Evolutionary conservation across 495 filamentous ascomycete genomes (phyloP).

Genomic region (Arthonia radiata): DNA sequence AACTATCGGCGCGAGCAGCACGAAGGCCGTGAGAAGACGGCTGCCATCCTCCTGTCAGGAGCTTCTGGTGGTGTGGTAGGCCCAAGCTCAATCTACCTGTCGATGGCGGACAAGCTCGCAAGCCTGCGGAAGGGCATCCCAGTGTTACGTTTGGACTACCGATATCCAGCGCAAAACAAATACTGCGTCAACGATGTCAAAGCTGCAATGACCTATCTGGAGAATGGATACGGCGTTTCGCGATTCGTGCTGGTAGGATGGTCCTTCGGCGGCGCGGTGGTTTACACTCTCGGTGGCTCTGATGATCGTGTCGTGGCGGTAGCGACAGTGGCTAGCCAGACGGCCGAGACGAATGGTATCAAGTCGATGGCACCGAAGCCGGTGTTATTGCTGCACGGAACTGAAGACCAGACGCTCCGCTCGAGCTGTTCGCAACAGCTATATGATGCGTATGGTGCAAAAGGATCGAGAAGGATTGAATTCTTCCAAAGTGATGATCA

Average conservation of each 20-base stretch:
- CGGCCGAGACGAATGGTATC: slow-evolving; percentile 10
- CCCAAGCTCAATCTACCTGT: slow-evolving; percentile 18
- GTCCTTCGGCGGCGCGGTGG: slow-evolving; percentile 20
- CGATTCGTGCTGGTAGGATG: slow-evolving; percentile 20
- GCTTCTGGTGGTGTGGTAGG: slow-evolving; percentile 21
- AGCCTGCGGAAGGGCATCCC: slow-evolving; percentile 14
- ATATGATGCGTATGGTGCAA: slow-evolving; percentile 14
- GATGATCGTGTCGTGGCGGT: slow-evolving; percentile 16
- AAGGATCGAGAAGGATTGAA: slow-evolving; percentile 13
- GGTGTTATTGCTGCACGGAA: slow-evolving; percentile 17
- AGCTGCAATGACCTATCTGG: slow-evolving; percentile 17
- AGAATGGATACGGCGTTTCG: slow-evolving; percentile 10
- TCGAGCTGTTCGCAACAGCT: slow-evolving; percentile 14
- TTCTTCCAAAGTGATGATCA: slow-evolving; percentile 21
- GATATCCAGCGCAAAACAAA: slow-evolving; percentile 13
- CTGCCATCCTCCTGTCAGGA: slow-evolving; percentile 19
- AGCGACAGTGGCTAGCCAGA: slow-evolving; percentile 16
- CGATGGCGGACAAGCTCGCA: slow-evolving; percentile 19
- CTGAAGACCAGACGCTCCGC: slow-evolving; percentile 13
- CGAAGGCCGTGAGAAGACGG: slow-evolving; percentile 15
- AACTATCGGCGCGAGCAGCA: slow-evolving; percentile 8
- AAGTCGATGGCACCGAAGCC: slow-evolving; percentile 11
- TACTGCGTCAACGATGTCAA: slow-evolving; percentile 15
- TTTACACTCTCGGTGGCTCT: slow-evolving; percentile 13
- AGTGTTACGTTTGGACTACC: slow-evolving; percentile 19